Conservation (phyloP, 2,329 filamentous ascomycete species). For the Claviceps humidiphila region DNA sequence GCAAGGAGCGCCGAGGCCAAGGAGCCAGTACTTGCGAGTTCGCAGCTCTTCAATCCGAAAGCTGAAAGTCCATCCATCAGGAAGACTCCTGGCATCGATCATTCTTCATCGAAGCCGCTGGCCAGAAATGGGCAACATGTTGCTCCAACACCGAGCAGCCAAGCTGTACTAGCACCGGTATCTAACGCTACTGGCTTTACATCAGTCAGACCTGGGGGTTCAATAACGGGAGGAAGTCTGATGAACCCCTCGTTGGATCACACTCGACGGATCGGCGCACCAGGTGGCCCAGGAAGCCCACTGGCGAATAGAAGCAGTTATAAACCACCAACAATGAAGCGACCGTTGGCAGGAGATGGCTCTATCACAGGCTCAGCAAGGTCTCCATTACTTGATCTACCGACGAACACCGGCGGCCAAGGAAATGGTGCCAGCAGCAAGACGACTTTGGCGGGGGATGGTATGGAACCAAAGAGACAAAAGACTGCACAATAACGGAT, state of each 20-base stretch:
- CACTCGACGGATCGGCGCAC: conserved; percentile 45
- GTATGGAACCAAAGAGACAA: conserved; percentile 38
- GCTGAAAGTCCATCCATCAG: conserved; percentile 74
- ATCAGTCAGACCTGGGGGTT: conserved; percentile 16
- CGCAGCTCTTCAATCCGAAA: conserved; percentile 55
- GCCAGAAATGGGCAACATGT: conserved; percentile 42
- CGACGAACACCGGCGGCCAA: conserved; percentile 27
- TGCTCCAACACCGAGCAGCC: conserved; percentile 22
- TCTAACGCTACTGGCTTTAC: conserved; percentile 16
- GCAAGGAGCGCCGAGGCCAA: conserved; percentile 24
- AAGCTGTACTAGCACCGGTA: conserved; percentile 11
- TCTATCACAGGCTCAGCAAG: conserved; percentile 16
- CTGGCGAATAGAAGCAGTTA: conserved; percentile 46
- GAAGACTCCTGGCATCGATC: conserved; percentile 79
- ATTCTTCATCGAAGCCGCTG: conserved; percentile 62
- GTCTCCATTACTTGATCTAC: conserved; percentile 36
- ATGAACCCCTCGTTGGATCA: conserved; percentile 42
- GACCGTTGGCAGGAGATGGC: conserved; percentile 25
- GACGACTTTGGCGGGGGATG: conserved; percentile 10
- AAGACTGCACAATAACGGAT: conserved; percentile 18
- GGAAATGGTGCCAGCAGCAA: conserved; percentile 7
- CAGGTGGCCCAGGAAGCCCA: conserved; percentile 39
- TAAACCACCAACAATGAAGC: conserved; percentile 45
- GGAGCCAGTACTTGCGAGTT: conserved; percentile 8
- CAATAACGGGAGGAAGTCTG: conserved; percentile 25